Base-by-base conservation (phyloP, 73 alveolate species). In the Halteria grandinella region DNA sequence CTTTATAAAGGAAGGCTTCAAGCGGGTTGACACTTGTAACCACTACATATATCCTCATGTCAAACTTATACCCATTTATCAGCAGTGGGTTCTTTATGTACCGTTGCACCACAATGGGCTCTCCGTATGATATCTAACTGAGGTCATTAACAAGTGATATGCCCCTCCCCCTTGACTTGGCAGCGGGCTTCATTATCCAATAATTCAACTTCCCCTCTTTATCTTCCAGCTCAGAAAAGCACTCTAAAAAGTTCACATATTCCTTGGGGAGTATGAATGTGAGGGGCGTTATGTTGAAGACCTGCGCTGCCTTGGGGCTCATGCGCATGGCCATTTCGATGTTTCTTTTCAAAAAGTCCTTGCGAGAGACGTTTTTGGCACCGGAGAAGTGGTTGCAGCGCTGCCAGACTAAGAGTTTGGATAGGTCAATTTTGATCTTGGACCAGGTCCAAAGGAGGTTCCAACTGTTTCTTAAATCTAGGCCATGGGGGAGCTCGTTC, bases 401-500 rank as follows among this genome's bases (percentile, higher is more conserved):
- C 54, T 96, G 94, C 87, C 95, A 96, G 3, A 94, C 91, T 47
- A 96, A 54, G n/a, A 96, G 88, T 59, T 95, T 95, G 15, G 94
- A 62, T 47, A 93, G 81, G 50, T 96, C 99, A 18, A 96, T 83
- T 32, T 92, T 75, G 2, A 98, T 99, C 31, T 95, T 92, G 11
- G 98, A 89, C 97, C 98, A 96, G 6, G 99, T 93, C 99, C 99
- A 96, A 79, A 95, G 83, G 37, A 96, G 75, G 80, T 96, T 96
- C 99, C 99, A 96, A n/a, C 98, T 87, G 54, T 93, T 86, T 17
- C 98, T 81, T 1, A 96, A 79, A 31, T 95, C 93, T 41, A 95
- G 64, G 3, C 99, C 99, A 89, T 96, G 99, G 28, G 99, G 99
- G 17, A 96, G 81, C 66, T 96, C 99, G 59, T 88, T 91, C 98